Conservation (phyloP, 1,284 basidiomycete species). For the Sphaerobolus stellatus region DNA sequence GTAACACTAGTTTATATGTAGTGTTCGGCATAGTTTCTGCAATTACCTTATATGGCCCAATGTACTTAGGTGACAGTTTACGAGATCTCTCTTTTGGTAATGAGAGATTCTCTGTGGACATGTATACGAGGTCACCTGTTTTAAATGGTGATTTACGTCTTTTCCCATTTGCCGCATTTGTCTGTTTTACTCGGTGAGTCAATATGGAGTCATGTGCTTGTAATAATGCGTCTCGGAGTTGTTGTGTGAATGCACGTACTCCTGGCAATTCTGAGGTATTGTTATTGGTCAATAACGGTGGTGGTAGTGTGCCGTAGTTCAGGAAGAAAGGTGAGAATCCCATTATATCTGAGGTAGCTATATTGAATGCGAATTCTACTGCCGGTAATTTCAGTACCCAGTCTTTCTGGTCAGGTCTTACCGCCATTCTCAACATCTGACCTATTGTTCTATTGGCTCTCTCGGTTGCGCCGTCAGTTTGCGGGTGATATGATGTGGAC, state of each 20-base stretch:
- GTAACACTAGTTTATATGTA: conserved; percentile 15
- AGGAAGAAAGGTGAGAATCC: conserved; percentile 33
- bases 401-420: conserved; percentile 34
- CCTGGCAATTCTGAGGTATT: conserved; percentile 24
- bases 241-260: conserved; percentile 25
- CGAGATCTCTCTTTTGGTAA: conserved; percentile 21
- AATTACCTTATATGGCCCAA: conserved; percentile 24
- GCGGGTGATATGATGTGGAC: conserved; percentile 45
- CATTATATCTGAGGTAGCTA: conserved; percentile 23
- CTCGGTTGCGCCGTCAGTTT: conserved; percentile 44
- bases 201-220: conserved; percentile 34
- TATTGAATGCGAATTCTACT: conserved; percentile 38
- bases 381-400: conserved; percentile 38
- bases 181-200: conserved; percentile 27
- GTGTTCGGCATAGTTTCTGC: neutral
- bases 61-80: conserved; percentile 29
- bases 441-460: conserved; percentile 38
- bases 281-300: conserved; percentile 29
- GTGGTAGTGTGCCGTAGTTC: conserved; percentile 28
- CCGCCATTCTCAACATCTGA: conserved; percentile 38
- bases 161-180: conserved; percentile 29
- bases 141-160: conserved; percentile 20
- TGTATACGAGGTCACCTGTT: conserved; percentile 30
- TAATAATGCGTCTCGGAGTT: conserved; percentile 26
- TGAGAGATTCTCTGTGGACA: conserved; percentile 31